Conservation (phyloP, 345 rosid genomes). For the Hevea brasiliensis region DNA sequence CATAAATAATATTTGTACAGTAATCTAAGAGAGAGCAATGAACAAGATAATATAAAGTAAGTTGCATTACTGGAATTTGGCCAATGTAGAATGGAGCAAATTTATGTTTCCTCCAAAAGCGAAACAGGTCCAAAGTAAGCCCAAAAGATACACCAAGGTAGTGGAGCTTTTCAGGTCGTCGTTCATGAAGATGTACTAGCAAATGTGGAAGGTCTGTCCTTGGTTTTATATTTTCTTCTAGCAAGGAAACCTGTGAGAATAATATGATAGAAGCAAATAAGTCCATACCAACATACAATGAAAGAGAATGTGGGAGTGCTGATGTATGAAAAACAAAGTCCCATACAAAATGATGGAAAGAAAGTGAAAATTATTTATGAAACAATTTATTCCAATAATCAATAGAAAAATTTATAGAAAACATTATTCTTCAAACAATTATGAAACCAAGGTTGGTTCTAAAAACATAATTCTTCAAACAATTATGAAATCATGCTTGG, state of each 20-base stretch:
- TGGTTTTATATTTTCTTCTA: slow-evolving; percentile 81
- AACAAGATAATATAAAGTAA: slow-evolving; percentile 1
- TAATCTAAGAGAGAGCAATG: neutral
- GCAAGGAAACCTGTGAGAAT: slow-evolving; percentile 69
- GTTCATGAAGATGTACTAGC: slow-evolving; percentile 72
- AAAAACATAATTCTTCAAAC: neutral
- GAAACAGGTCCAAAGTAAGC: slow-evolving; percentile 89
- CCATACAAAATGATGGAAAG: too few relatives aligned
- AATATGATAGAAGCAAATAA: slow-evolving; percentile 1
- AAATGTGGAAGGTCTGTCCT: slow-evolving; percentile 81
- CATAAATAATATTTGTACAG: neutral
- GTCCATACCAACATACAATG: neutral
- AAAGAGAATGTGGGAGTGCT: neutral
- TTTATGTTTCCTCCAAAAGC: slow-evolving; percentile 89
- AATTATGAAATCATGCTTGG: neutral
- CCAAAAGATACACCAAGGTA: slow-evolving; percentile 97
- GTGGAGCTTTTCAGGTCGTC: slow-evolving; percentile 81
- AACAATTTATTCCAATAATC: too few relatives aligned
- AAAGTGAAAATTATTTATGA: neutral
- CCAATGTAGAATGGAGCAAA: slow-evolving; percentile 91
- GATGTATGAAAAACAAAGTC: neutral
- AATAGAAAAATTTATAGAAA: too few relatives aligned
- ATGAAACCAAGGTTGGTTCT: too few relatives aligned
- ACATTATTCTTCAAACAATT: too few relatives aligned
- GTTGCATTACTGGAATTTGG: slow-evolving; percentile 68